A percentile compares a stretch with the other conserved stretches of the same genome.
phyloP scores from a whole-genome alignment of 2,329 filamentous ascomycete genomes.

The Aspergillus udagawae region DNA sequence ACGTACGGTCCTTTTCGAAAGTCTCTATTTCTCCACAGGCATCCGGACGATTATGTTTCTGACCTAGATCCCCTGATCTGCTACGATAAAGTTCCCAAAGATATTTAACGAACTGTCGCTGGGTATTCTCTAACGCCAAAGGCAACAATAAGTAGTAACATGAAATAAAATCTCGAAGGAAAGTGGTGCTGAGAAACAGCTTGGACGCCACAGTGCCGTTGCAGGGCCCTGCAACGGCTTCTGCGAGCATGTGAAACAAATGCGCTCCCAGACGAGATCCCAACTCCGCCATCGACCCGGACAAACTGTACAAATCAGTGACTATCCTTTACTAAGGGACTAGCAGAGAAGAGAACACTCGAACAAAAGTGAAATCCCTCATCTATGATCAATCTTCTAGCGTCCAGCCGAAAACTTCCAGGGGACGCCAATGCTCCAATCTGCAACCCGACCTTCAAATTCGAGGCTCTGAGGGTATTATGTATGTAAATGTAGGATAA shows the following conservation, averaged over 20 bases:
- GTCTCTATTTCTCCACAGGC: not conserved
- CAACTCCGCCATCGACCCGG: conserved; percentile 9
- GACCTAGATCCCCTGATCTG: not conserved
- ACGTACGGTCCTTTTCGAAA: not conserved
- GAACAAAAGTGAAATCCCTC: not conserved
- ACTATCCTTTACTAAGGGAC: not conserved
- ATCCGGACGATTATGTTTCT: too few species aligned
- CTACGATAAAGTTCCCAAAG: not conserved
- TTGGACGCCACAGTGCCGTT: conserved; percentile 29
- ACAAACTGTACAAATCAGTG: conserved; percentile 7
- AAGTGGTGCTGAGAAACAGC: conserved; percentile 34
- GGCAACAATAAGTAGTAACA: conserved; percentile 19
- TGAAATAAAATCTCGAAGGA: conserved; percentile 16
- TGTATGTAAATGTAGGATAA: conserved; percentile 6
- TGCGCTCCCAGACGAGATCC: conserved; percentile 11
- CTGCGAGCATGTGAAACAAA: conserved; percentile 10
- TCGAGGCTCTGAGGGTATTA: conserved; percentile 6
- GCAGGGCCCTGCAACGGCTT: conserved; percentile 1
- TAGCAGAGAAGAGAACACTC: not conserved
- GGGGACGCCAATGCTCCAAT: conserved; percentile 7
- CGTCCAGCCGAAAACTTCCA: conserved; percentile 4
- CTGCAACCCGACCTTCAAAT: not conserved
- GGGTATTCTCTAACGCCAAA: conserved; percentile 35
- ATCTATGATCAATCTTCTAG: conserved; percentile 17
- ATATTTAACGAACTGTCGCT: conserved; percentile 12